These are phyloP conservation scores for Cercospora citrullina DNA, from an alignment of 2,329 filamentous ascomycete species.

Conservation along the genomic window DNA sequence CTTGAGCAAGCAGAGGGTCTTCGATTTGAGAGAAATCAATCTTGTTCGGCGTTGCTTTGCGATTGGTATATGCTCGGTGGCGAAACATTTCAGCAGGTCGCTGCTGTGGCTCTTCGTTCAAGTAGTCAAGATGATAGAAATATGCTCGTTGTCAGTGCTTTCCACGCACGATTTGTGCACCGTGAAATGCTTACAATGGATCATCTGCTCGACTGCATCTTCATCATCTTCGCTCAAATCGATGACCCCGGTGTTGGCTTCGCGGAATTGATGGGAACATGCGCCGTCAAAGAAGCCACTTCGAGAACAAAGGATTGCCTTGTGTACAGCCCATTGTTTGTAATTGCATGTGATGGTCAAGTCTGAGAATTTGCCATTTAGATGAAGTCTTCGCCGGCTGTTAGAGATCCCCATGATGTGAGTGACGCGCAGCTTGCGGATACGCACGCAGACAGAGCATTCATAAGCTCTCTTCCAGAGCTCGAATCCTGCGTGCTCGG, in stretches of 20 bases:
- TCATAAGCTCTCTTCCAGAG: slow-evolving; percentile 48
- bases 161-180: neutral
- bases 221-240: slow-evolving; percentile 43
- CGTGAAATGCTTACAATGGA: slow-evolving; percentile 37
- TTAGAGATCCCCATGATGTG: slow-evolving; percentile 30
- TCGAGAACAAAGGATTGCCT: slow-evolving; percentile 51
- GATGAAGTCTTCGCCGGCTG: slow-evolving; percentile 35
- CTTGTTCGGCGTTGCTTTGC: slow-evolving; percentile 34
- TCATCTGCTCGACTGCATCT: slow-evolving; percentile 44
- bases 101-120: slow-evolving; percentile 31
- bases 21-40: slow-evolving; percentile 39
- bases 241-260: slow-evolving; percentile 39
- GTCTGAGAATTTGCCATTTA: slow-evolving; percentile 49
- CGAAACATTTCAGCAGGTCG: slow-evolving; percentile 36
- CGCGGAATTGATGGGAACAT: slow-evolving; percentile 40
- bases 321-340: slow-evolving; percentile 50
- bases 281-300: slow-evolving; percentile 49
- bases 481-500: slow-evolving; percentile 35
- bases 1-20: slow-evolving; percentile 41
- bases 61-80: slow-evolving; percentile 35
- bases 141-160: slow-evolving; percentile 27
- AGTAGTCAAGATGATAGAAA: slow-evolving; percentile 44
- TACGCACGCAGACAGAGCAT: slow-evolving; percentile 50
- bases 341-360: slow-evolving; percentile 50
- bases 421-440: slow-evolving; percentile 9